Evolutionary conservation across 2,329 filamentous ascomycete species (phyloP), one percentile per base, ranked within the genome.

Genomic region (Hypoxylon sp.): DNA sequence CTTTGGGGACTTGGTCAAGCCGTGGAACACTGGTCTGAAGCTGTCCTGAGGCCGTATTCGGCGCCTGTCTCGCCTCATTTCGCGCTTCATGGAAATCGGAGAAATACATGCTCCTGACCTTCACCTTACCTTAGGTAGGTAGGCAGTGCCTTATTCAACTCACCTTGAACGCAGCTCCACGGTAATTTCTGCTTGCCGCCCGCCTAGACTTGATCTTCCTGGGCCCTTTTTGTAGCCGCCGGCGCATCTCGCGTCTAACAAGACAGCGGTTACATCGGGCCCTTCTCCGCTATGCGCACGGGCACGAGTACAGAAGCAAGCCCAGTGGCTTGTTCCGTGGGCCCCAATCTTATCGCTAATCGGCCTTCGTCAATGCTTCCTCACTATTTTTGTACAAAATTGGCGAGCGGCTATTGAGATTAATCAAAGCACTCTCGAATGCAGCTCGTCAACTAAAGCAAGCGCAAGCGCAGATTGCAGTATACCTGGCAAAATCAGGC

Each of bases 391-490:
- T 42, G 51, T 61, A n/a, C n/a, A 44, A 51, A 33, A 18, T 61
- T 65, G 40, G 50, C 65, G 56, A 61, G 61, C 61, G 61, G 55
- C 20, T 54, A 60, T 51, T 50, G 46, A 60, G 53, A 67, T 63
- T 30, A 50, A 48, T 30, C 22, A 48, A 28, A 40, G 22, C 20
- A 30, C 16, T 44, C 20, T 24, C 32, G 30, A 40, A 32, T 46
- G 44, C 44, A 69, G 33, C 55, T 66, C 51, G 58, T 61, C 58
- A 67, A 53, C 53, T 62, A 61, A 68, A 64, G 67, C 69, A 72
- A 70, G 62, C 68, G 72, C 72, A 61, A 44, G 50, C 52, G 49
- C 42, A 48, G 33, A 70, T 66, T 64, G 54, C 58, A 60, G 61
- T 30, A 45, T 32, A 33, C 12, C 30, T 33, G 42, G 61, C 59